Evolutionary conservation across 2,329 filamentous ascomycete species (phyloP), one percentile per base, ranked within the genome.

Genomic region (Fusarium anguioides): DNA sequence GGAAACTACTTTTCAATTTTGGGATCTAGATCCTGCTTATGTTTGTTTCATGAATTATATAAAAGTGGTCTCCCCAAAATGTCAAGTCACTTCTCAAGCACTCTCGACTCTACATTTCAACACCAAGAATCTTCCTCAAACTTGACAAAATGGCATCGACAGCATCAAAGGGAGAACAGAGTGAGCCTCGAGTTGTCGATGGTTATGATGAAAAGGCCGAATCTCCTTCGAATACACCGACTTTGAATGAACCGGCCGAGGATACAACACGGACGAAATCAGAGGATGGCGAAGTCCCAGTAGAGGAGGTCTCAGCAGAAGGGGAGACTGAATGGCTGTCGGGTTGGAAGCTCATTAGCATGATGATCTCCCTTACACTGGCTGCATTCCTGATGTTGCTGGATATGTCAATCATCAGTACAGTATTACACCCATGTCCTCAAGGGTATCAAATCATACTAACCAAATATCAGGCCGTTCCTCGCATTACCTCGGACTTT

Each of bases 381-480:
- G 79, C 78, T 9, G 77, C 78, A 15, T 85, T 85, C 59, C 66
- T 85, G 18, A 80, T 84, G 74, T 66, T 86, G 61, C 64, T 87
- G 6, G 85, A 87, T 55, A 81, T 79, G 35, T 84, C 84, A 2
- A 86, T 87, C 48, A 78, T 87, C 51, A 77, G 80, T 10, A 87
- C 85, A 6, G 85, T 81, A 61, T 51, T 75, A 10, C 14, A 5
- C 14, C 17, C 35, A 7, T 21, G n/a, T 7, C 14, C 5, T 15
- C 3, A 15, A 24, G 12, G 15, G n/a, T 20, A 44, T 24, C 37
- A 50, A 18, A 39, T 27, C 17, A 33, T 37, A 26, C 49, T 69
- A 18, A 46, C n/a, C 24, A 20, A 27, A 15, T 27, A 49, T 40
- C n/a, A 81, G 79, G 79, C 83, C 5, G 79, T 84, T 50, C 83